Conservation (phyloP, 306 rosid genomes). For the Corylus heterophylla region DNA sequence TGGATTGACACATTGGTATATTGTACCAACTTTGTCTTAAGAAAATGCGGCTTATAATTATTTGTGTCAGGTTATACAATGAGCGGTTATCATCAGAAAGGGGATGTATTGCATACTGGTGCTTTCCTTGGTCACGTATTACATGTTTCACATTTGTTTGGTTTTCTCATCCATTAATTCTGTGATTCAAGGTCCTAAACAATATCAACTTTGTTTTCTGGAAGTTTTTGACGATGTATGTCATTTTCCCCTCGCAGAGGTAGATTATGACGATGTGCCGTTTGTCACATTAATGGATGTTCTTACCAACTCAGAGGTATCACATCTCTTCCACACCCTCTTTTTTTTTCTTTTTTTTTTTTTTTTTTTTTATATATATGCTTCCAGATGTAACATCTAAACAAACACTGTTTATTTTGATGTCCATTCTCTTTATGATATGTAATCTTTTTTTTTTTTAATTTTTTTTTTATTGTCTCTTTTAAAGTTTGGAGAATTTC, state of each 20-base stretch:
- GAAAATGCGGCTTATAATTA: background rate
- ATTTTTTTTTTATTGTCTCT: background rate
- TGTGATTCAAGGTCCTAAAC: background rate
- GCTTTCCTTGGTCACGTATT: constrained; percentile 36
- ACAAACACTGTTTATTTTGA: background rate
- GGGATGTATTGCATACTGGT: constrained; percentile 40
- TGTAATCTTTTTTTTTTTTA: too few species aligned
- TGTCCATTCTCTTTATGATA: background rate
- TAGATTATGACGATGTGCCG: constrained; percentile 26
- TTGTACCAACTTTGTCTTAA: background rate
- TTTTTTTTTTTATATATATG: too few species aligned
- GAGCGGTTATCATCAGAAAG: constrained; percentile 31
- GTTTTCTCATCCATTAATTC: constrained; percentile 18
- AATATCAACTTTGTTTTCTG: background rate
- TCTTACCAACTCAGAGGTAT: constrained; percentile 57
- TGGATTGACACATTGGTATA: constrained; percentile 8
- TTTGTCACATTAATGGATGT: constrained; percentile 55
- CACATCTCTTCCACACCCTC: background rate
- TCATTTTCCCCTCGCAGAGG: constrained; percentile 36
- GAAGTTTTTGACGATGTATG: constrained; percentile 19
- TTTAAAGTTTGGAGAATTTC: background rate
- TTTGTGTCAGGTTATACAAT: constrained; percentile 42
- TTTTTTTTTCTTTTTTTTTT: background rate
- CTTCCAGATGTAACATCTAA: background rate
- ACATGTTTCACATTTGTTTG: constrained; percentile 51